Base-by-base conservation (phyloP, 139 green algal genomes). In the Closterium sp. region DNA sequence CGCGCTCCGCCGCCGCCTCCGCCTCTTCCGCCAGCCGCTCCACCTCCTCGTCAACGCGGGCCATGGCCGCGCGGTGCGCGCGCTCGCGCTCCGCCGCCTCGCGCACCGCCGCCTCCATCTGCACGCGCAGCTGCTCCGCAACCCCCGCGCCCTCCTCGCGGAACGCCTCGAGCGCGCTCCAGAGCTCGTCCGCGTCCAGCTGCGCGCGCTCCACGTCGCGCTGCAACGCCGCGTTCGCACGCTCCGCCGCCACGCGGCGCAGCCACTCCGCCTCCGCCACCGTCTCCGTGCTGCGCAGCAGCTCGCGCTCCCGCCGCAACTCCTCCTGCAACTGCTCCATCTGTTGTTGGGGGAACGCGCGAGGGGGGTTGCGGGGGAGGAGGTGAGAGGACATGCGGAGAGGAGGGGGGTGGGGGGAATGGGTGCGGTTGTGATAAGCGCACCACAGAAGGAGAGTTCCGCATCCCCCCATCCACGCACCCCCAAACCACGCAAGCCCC, bases 241-340 rank as follows among this genome's bases (percentile, higher is more conserved):
- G 85, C 85, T 87, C 85, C 85, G 27, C 19, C 85, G 85, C 85
- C 85, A 87, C 85, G 85, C 85, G 85, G 27, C 85, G 2, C 85
- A 30, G 28, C 28, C 85, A 87, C 85, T 87, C 85, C 85, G 85
- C n/a, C 85, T 87, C 85, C 28, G 85, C 85, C 85, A 87, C 85
- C 85, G 22, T 24, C 85, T 87, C 85, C 85, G 85, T 87, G 21
- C 28, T 24, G 21, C 85, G 85, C 28, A 31, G 9, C n/a, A 87
- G 22, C 85, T 87, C 85, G 10, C 85, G 85, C 85, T 87, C 85
- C 28, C 85, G 85, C 85, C 28, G 28, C 28, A 87, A 24, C 85
- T 87, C 85, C 85, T 87, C 85, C 85, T 87, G 85, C 28, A 32
- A 9, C 85, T 87, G 28, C 28, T 87, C 28, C 85, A 32, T 87